Base-by-base conservation (phyloP, 2,329 filamentous ascomycete genomes). In the Xylariomycetidae sp. region DNA sequence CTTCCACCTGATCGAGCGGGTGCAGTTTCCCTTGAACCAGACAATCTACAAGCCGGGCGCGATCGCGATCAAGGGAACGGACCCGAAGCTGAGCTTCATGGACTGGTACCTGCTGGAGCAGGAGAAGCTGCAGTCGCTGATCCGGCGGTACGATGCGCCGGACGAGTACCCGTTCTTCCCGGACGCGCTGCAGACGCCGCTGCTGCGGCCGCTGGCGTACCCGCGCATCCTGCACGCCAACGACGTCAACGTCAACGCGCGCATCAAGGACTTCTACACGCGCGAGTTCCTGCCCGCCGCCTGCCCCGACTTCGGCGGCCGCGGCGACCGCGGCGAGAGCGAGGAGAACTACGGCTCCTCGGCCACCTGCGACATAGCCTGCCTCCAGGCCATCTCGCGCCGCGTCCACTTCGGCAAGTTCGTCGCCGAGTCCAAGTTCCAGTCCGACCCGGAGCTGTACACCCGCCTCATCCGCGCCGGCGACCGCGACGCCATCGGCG, bases 81-180 rank as follows among this genome's bases (percentile, higher is more conserved):
- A 15, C 15, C 20, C 33, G 22, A 41, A 37, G 32, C 74, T 92
- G 35, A 88, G 82, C 59, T 85, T 98, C 57, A 79, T 94, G 59
- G 92, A 96, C 70, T 98, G 90, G 84, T 83, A 95, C 57, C 79
- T 96, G 18, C 74, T 72, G 47, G 85, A 95, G 59, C 86, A 95
- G 57, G 92, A 98, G 64, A 81, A 79, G 42, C 68, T 96, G 5
- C 90, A 98, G 59, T 95, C 89, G 10, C 76, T 87, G 32, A 89
- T 98, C 48, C 87, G 92, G 47, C 87, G 92, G 57, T 98, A 88
- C 70, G 82, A 98, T 59, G 87, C 87, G 0, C 92, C 92, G 24
- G 92, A 98, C 69, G 92, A 98, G 65, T 90, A 95, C 60, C 86
- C 92, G 15, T 98, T 96, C 76, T 98, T 95, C 67, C 86, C 88